Evolutionary conservation across 2,329 filamentous ascomycete species (phyloP).

Genomic region (Pseudogymnoascus sp.): DNA sequence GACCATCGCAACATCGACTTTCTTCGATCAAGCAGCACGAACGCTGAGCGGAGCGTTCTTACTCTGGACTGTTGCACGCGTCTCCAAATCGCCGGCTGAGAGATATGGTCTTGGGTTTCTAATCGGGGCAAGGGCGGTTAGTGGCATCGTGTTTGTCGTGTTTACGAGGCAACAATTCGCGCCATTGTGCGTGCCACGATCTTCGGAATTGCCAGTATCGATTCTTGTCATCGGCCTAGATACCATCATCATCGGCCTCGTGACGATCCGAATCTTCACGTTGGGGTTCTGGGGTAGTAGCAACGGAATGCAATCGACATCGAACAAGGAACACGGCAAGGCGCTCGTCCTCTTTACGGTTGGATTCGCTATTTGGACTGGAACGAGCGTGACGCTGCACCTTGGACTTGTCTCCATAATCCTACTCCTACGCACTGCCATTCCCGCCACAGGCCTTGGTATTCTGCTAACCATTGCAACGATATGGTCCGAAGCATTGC

Average conservation of each 20-base stretch:
- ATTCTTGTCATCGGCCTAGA: constrained; percentile 28
- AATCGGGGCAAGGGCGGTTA: constrained; percentile 24
- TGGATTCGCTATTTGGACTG: constrained; percentile 27
- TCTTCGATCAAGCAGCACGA: constrained; percentile 28
- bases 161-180: constrained; percentile 28
- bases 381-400: constrained; percentile 27
- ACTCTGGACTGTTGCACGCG: constrained; percentile 28
- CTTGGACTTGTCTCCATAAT: constrained; percentile 24
- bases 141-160: constrained; percentile 25
- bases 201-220: constrained; percentile 23
- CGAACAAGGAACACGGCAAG: constrained; percentile 20
- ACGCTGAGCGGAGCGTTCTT: constrained; percentile 28
- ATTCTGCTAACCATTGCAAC: constrained; percentile 26
- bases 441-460: constrained; percentile 27
- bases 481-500: constrained; percentile 21
- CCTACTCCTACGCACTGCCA: constrained; percentile 25
- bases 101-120: constrained; percentile 25
- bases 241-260: constrained; percentile 24
- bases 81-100: constrained; percentile 22
- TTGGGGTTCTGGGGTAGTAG: constrained; percentile 21
- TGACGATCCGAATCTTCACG: constrained; percentile 22
- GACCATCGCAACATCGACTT: constrained; percentile 25
- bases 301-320: constrained; percentile 15
- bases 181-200: constrained; percentile 27
- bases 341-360: constrained; percentile 22